Percentiles rank a stretch among this genome's conserved stretches.
Conservation (phyloP, 2,329 filamentous ascomycete species). For the Colletotrichum scovillei region DNA sequence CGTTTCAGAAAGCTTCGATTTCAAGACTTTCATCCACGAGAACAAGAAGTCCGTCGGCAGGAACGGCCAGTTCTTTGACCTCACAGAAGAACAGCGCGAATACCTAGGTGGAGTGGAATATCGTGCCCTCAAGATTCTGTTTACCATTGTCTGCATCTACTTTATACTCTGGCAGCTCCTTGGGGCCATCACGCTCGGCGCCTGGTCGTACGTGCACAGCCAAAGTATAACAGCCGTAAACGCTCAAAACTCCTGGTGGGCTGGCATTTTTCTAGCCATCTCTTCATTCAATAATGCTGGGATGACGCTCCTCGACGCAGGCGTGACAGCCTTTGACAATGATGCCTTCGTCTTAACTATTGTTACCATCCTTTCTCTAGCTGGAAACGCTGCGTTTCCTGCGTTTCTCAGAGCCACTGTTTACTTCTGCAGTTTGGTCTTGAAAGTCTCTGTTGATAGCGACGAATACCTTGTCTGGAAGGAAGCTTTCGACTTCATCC, state of each 20-base stretch:
- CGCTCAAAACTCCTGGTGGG: conserved; percentile 74
- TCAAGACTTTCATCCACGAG: conserved; percentile 21
- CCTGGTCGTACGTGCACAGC: conserved; percentile 67
- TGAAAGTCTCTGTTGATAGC: conserved; percentile 51
- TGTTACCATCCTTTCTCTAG: conserved; percentile 69
- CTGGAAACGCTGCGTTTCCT: conserved; percentile 75
- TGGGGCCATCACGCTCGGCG: conserved; percentile 67
- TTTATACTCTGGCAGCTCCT: conserved; percentile 69
- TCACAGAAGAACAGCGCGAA: conserved; percentile 52
- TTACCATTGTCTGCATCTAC: conserved; percentile 70
- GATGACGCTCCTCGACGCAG: conserved; percentile 74
- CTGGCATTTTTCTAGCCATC: conserved; percentile 74
- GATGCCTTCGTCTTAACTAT: conserved; percentile 61
- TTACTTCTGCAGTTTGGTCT: conserved; percentile 60
- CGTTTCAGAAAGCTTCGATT: conserved; percentile 46
- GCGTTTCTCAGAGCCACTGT: conserved; percentile 70
- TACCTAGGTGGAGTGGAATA: conserved; percentile 73
- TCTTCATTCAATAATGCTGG: conserved; percentile 78
- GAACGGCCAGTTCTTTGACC: conserved; percentile 66
- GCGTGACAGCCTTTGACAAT: conserved; percentile 70
- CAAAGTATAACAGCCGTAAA: conserved; percentile 62
- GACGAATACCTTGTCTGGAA: conserved; percentile 54
- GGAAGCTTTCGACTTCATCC: conserved; percentile 64
- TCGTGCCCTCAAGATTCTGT: conserved; percentile 69
- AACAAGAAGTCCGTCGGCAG: conserved; percentile 56